Evolutionary conservation across 176 grass and related monocot genomes (phyloP).

Genomic region (Guadua angustifolia): DNA sequence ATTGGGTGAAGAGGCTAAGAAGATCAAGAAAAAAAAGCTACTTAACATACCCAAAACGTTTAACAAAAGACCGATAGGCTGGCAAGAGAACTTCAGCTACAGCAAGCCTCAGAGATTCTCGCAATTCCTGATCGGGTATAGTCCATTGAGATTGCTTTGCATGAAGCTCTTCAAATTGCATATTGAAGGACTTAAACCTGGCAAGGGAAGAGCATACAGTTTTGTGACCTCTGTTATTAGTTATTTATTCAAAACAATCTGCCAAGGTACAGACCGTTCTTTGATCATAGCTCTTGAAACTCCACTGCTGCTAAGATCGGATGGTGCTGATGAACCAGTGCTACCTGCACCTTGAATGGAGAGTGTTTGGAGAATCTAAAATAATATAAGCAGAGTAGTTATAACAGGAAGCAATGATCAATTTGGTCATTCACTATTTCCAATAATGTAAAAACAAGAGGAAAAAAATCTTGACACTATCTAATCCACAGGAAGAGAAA

Average conservation of each 20-base stretch:
- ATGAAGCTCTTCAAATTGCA: conserved; percentile 78
- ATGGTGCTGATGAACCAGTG: conserved; percentile 48
- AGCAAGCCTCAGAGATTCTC: conserved; percentile 78
- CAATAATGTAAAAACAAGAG: conserved; percentile 11
- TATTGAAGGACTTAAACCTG: conserved; percentile 78
- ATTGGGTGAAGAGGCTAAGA: neutral
- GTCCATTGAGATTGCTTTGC: conserved; percentile 76
- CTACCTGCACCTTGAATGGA: conserved; percentile 55
- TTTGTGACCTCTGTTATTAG: neutral
- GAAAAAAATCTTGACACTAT: conserved; percentile 9
- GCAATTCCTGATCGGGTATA: conserved; percentile 73
- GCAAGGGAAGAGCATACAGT: conserved; percentile 15
- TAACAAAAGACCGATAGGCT: conserved; percentile 70
- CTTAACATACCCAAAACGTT: conserved; percentile 72
- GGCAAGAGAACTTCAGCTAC: conserved; percentile 77
- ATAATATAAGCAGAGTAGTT: conserved; percentile 34
- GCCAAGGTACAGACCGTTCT: conserved; percentile 50
- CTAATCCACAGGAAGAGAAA: neutral
- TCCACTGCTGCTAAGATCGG: conserved; percentile 63
- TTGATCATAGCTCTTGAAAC: conserved; percentile 72
- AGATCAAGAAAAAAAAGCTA: neutral
- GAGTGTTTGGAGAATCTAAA: conserved; percentile 79
- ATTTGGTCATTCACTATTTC: neutral
- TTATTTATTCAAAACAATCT: neutral
- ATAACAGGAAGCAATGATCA: conserved; percentile 25